phyloP scores from a whole-genome alignment of 495 filamentous ascomycete species.

The Talaromyces ruber region DNA sequence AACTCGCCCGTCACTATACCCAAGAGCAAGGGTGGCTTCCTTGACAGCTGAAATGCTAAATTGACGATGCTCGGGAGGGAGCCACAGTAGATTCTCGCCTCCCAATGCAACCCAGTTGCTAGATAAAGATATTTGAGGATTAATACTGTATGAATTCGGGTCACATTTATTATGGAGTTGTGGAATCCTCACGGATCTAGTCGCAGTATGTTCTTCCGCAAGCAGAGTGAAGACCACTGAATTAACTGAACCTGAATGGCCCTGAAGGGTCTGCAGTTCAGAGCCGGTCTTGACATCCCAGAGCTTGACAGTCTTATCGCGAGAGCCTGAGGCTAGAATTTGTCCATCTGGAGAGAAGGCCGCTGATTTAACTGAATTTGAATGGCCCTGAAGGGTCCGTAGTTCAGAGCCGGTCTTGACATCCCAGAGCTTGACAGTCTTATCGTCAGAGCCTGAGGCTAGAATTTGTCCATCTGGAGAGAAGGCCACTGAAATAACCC shows the following conservation, averaged over 20 bases:
- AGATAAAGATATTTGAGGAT: not conserved
- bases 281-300: constrained; percentile 10
- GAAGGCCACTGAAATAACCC: too few species aligned
- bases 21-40: constrained; percentile 1
- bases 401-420: constrained; percentile 7
- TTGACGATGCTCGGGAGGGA: constrained; percentile 1
- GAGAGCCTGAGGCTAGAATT: constrained; percentile 4
- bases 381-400: constrained; percentile 9
- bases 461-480: constrained; percentile 7
- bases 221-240: constrained; percentile 3
- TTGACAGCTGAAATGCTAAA: not conserved
- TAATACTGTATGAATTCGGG: not conserved
- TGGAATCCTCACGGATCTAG: not conserved
- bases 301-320: too few species aligned
- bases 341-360: too few species aligned
- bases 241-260: not conserved
- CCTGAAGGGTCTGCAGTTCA: constrained; percentile 4
- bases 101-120: not conserved
- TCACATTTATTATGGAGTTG: not conserved
- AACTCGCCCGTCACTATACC: not conserved
- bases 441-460: constrained; percentile 9
- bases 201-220: not conserved
- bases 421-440: constrained; percentile 28
- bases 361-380: too few species aligned
- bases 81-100: not conserved